Percentiles rank a stretch among this genome's conserved stretches.
Evolutionary conservation across 2,329 filamentous ascomycete genomes (phyloP).

Genomic region (Fusarium nanum): DNA sequence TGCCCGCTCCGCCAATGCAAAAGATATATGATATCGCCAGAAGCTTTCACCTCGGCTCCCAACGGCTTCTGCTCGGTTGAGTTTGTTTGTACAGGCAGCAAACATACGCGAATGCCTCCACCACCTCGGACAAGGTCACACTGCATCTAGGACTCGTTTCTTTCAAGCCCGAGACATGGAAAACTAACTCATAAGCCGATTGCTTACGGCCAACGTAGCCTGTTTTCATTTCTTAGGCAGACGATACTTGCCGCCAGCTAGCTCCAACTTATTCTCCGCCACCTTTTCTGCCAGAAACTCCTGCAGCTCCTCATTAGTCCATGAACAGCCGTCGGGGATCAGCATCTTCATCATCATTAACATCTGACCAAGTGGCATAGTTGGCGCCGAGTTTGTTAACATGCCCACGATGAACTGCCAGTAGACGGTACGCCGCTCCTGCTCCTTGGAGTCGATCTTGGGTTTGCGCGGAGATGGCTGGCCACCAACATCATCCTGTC

Average conservation of each 20-base stretch:
- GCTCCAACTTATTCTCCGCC: constrained; percentile 75
- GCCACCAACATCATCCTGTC: constrained; percentile 39
- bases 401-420: constrained; percentile 94
- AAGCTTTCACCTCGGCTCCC: constrained; percentile 1
- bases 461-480: constrained; percentile 62
- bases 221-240: constrained; percentile 65
- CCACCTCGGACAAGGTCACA: constrained; percentile 27
- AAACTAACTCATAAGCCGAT: constrained; percentile 7
- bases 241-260: constrained; percentile 77
- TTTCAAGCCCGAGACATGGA: constrained; percentile 11
- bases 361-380: constrained; percentile 85
- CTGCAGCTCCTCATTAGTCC: constrained; percentile 87
- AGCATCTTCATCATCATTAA: constrained; percentile 96
- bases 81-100: constrained; percentile 20
- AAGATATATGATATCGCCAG: constrained; percentile 4
- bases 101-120: constrained; percentile 16
- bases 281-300: constrained; percentile 85
- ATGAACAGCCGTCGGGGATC: constrained; percentile 87
- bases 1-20: not conserved
- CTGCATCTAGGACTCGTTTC: constrained; percentile 29
- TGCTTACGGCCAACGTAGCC: not conserved
- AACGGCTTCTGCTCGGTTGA: constrained; percentile 7
- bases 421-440: constrained; percentile 73
- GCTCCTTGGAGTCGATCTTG: constrained; percentile 72
- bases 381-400: constrained; percentile 87